Conservation (phyloP, 2,329 filamentous ascomycete genomes). For the Dryadomyces quercivorus region DNA sequence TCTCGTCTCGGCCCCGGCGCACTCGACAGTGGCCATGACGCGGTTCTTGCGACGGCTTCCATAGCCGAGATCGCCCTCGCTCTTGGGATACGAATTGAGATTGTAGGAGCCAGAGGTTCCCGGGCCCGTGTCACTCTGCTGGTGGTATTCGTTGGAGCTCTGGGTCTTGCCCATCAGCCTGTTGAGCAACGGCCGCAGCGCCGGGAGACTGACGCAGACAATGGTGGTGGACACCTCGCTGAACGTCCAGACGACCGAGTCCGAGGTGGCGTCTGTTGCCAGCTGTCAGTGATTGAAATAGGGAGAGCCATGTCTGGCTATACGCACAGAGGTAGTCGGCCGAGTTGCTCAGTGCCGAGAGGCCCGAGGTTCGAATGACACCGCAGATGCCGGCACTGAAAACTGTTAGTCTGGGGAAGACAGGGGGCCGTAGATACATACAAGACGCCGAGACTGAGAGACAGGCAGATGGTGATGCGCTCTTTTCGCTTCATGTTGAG, state of each 20-base stretch:
- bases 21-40: background rate
- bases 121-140: background rate
- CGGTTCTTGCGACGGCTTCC: background rate
- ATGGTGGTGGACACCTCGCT: background rate
- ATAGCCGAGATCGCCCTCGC: background rate
- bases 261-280: background rate
- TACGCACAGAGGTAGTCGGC: background rate
- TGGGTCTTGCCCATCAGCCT: background rate
- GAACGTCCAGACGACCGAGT: background rate
- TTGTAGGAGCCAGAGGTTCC: background rate
- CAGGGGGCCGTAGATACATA: background rate
- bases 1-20: background rate
- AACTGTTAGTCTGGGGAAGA: background rate
- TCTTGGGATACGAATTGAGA: background rate
- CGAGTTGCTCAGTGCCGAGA: background rate
- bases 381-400: background rate
- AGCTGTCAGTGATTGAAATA: background rate
- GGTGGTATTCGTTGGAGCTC: background rate
- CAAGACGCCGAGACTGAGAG: background rate
- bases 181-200: background rate
- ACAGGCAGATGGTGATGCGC: background rate
- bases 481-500: background rate
- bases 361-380: background rate
- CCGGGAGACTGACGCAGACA: background rate
- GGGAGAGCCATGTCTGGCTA: background rate